Conservation (phyloP, 164 flowering plant genomes). For the Berberis thunbergii region DNA sequence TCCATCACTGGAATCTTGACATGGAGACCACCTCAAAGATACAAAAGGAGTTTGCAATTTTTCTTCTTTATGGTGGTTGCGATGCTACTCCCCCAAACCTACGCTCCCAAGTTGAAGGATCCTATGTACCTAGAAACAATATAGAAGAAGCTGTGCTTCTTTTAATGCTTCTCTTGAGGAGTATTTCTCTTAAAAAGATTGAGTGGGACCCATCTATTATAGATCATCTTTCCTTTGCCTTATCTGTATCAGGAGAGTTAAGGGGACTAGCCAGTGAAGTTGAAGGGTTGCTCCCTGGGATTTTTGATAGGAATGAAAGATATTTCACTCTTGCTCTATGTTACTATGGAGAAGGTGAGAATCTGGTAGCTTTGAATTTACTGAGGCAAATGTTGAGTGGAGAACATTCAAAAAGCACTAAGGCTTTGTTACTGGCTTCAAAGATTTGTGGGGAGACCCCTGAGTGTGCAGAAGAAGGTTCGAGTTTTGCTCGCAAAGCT, state of each 20-base stretch:
- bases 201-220: slow-evolving; percentile 77
- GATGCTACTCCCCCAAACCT: slow-evolving; percentile 82
- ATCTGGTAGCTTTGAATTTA: slow-evolving; percentile 53
- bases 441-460: slow-evolving; percentile 55
- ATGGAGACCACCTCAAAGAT: slow-evolving; percentile 49
- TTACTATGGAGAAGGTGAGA: slow-evolving; percentile 69
- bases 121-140: slow-evolving; percentile 79
- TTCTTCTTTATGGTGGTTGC: slow-evolving; percentile 76
- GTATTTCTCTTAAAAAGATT: slow-evolving; percentile 32
- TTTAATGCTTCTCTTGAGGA: slow-evolving; percentile 55
- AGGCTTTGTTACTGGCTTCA: slow-evolving; percentile 63
- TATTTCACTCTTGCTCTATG: slow-evolving; percentile 61
- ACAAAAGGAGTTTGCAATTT: slow-evolving; percentile 75
- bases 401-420: slow-evolving; percentile 33
- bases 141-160: slow-evolving; percentile 82
- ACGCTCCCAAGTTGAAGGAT: slow-evolving; percentile 65
- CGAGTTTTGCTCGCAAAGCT: slow-evolving; percentile 32
- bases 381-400: slow-evolving; percentile 42
- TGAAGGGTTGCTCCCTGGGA: slow-evolving; percentile 64
- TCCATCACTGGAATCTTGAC: slow-evolving; percentile 75
- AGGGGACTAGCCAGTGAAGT: slow-evolving; percentile 45
- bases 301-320: slow-evolving; percentile 40
- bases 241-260: slow-evolving; percentile 57
- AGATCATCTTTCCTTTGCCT: slow-evolving; percentile 76
- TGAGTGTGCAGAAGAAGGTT: slow-evolving; percentile 50